Evolutionary conservation across 495 filamentous ascomycete species (phyloP), one percentile per base, ranked within the genome.

Genomic region (Collariella sp.): DNA sequence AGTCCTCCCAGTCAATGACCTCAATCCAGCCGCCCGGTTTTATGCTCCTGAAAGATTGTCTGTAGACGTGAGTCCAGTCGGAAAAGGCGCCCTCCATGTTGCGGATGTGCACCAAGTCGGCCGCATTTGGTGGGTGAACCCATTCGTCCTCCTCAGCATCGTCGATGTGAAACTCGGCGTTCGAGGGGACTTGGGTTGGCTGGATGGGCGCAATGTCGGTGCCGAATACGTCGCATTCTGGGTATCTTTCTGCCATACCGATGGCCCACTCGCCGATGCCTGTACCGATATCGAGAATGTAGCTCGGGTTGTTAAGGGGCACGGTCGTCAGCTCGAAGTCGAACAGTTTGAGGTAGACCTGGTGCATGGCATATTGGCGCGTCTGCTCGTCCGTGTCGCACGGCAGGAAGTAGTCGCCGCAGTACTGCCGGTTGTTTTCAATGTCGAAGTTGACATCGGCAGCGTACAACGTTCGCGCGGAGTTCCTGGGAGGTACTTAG

Each of bases 211-310:
- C 76, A 31, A 87, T 84, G 54, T 87, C 85, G 26, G 82, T 84
- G 18, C 84, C 85, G 34, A 82, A 82, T 6, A 89, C 78, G 57
- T 82, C 77, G 55, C 79, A 78, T 7, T 78, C 64, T 13, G 84
- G 83, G 57, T 79, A 83, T 46, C 70, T 65, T 61, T 85, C 79
- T 19, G 78, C 84, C 73, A 87, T 83, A 35, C 79, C 82, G 49
- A 85, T 83, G n/a, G 83, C 84, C 85, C 84, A 88, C 56, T 87
- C 84, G 16, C 84, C 84, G 7, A 80, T 77, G 6, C 82, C 85
- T 0, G 83, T 86, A 29, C 84, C 85, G 29, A 87, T 72, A 57
- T 87, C 85, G 7, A 89, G 71, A 33, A 88, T 83, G 51, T 81
- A 76, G 15, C 68, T 65, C 0, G 75, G 72, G 50, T 75, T 58